Evolutionary conservation across 495 filamentous ascomycete species (phyloP).

Genomic region (Neurospora intermedia): DNA sequence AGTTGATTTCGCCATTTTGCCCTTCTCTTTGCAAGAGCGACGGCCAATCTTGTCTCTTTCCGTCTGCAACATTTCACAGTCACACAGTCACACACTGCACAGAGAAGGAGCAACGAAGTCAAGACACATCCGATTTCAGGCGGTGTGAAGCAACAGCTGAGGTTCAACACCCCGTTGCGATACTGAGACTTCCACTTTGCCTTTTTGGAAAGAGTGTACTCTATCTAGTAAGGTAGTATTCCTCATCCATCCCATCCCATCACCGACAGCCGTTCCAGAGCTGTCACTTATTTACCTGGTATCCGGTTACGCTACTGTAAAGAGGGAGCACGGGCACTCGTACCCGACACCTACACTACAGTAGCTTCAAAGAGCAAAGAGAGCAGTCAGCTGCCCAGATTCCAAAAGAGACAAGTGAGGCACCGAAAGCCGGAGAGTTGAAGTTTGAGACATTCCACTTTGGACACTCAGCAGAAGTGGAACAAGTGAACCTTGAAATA

Average conservation of each 20-base stretch:
- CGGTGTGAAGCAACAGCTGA: neutral
- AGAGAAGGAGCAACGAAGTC: constrained; percentile 5
- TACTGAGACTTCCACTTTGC: neutral
- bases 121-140: neutral
- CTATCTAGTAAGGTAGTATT: no score
- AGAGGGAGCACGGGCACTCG: no score
- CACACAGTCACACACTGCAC: neutral
- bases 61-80: neutral
- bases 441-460: neutral
- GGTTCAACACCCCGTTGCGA: neutral
- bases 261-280: neutral
- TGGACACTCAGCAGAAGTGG: neutral
- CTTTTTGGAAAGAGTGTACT: neutral
- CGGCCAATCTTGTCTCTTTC: neutral
- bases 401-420: neutral
- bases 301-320: no score
- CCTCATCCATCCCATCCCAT: neutral
- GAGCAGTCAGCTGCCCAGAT: no score
- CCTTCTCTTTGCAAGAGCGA: constrained; percentile 16
- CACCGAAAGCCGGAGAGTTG: neutral
- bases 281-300: neutral
- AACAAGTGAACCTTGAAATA: no score
- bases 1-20: constrained; percentile 23
- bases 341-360: no score
- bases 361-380: no score